Percentiles rank a stretch among this genome's conserved stretches.
These are phyloP conservation scores for Lepidium sativum DNA, from an alignment of 345 rosid genomes.

Conservation along the genomic window DNA sequence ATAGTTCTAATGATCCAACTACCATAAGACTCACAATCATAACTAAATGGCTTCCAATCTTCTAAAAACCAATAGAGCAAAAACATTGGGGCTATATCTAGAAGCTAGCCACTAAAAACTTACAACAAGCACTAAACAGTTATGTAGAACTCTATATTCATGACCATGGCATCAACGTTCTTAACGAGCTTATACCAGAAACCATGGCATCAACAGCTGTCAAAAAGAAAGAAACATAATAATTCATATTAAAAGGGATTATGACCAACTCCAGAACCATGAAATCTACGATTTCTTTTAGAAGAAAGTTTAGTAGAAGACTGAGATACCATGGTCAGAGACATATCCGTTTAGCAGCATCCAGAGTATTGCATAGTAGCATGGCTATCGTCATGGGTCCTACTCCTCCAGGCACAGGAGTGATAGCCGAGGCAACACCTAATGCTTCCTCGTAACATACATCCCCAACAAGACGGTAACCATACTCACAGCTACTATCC, in stretches of 20 bases:
- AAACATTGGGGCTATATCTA: background rate
- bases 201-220: background rate
- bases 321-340: slow-evolving; percentile 11
- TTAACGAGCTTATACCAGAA: no score
- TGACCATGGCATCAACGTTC: no score
- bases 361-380: slow-evolving; percentile 74
- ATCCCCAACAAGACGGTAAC: slow-evolving; percentile 73
- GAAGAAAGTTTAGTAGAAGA: background rate
- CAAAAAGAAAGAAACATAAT: background rate
- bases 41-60: background rate
- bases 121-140: background rate
- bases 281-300: background rate
- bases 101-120: background rate
- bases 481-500: slow-evolving; percentile 68
- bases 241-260: background rate
- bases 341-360: slow-evolving; percentile 51
- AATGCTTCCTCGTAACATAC: slow-evolving; percentile 78
- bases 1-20: background rate
- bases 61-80: background rate
- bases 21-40: background rate
- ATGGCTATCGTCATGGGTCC: slow-evolving; percentile 94
- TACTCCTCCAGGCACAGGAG: slow-evolving; percentile 95
- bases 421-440: slow-evolving; percentile 64
- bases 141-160: background rate
- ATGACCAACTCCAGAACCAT: background rate